phyloP scores from a whole-genome alignment of 2,329 filamentous ascomycete genomes.

The Alternaria triticimaculans region DNA sequence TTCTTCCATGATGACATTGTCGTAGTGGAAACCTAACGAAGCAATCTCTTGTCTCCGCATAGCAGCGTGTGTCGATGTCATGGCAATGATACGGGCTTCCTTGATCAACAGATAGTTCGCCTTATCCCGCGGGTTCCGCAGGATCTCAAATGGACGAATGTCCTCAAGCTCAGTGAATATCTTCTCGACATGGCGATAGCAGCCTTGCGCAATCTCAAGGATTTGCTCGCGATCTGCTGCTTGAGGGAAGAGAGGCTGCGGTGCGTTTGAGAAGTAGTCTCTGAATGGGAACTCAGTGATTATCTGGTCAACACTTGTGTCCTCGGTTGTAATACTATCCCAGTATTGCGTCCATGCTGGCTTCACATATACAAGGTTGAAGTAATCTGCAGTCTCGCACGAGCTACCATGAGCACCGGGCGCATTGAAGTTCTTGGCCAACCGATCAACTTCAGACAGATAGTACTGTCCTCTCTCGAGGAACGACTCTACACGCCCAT shows the following conservation, averaged over 20 bases:
- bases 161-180: conserved; percentile 93
- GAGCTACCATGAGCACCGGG: conserved; percentile 95
- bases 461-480: conserved; percentile 83
- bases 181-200: conserved; percentile 85
- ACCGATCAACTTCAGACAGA: conserved; percentile 81
- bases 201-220: conserved; percentile 80
- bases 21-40: conserved; percentile 91
- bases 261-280: conserved; percentile 83
- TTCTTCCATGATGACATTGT: conserved; percentile 98
- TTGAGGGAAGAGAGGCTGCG: conserved; percentile 80
- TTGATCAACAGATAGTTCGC: conserved; percentile 94
- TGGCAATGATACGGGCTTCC: conserved; percentile 96
- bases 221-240: conserved; percentile 69
- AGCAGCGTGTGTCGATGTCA: conserved; percentile 97
- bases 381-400: conserved; percentile 96
- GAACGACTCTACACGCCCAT: conserved; percentile 93
- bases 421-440: conserved; percentile 83
- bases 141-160: conserved; percentile 92
- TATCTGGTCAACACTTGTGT: conserved; percentile 67
- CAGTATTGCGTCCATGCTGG: conserved; percentile 89
- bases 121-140: conserved; percentile 87
- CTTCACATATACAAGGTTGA: conserved; percentile 88
- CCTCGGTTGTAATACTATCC: conserved; percentile 65
- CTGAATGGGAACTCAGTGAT: conserved; percentile 84
- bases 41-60: conserved; percentile 93